Base-by-base conservation (phyloP, 225 moss, liverwort and hornwort species). In the Antitrichia curtipendula region DNA sequence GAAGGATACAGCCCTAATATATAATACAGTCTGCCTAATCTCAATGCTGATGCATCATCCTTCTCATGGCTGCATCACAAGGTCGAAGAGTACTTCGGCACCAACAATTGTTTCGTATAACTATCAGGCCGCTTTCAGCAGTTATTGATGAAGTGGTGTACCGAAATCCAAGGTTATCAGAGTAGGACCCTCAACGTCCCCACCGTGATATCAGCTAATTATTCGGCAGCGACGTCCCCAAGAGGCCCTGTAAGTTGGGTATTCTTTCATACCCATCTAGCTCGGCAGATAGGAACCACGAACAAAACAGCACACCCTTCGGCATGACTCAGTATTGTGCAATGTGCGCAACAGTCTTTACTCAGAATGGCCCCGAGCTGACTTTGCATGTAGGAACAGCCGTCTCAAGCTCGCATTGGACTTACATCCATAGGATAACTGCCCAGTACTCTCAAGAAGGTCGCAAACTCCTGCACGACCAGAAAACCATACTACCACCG, bases 391-490 rank as follows among this genome's bases (percentile, higher is more conserved):
- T 80, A 86, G 68, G 54, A 82, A 84, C 62, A 64, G 74, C 73
- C 64, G 87, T 69, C 82, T 94, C 85, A 95, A 68, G 95, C 93
- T 94, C 92, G 87, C 91, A 93, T 91, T 56, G 95, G 93, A 81
- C 93, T 96, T 38, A 95, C 88, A 78, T 97, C 98, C 96, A 97
- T 98, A n/a, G 98, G 97, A 85, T 95, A 98, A 82, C 97, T 98
- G 84, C 98, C 98, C 82, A 98, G 83, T 45, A 98, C 96, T 90
- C 98, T 95, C 60, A 98, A 90, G 85, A 98, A 98, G 83, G 98
- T 98, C 71, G 98, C 97, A 86, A 98, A 98, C 91, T 98, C 98
- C 96, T 98, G 97, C 86, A 93, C 36, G 18, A 62, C 66, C 63
- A 93, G 22, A 81, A 82, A 52, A 72, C 13, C 16, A 81, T 80